Evolutionary conservation across 1,284 basidiomycete genomes (phyloP), one percentile per base, ranked within the genome.

Genomic region (Salmacisia buchloeana): DNA sequence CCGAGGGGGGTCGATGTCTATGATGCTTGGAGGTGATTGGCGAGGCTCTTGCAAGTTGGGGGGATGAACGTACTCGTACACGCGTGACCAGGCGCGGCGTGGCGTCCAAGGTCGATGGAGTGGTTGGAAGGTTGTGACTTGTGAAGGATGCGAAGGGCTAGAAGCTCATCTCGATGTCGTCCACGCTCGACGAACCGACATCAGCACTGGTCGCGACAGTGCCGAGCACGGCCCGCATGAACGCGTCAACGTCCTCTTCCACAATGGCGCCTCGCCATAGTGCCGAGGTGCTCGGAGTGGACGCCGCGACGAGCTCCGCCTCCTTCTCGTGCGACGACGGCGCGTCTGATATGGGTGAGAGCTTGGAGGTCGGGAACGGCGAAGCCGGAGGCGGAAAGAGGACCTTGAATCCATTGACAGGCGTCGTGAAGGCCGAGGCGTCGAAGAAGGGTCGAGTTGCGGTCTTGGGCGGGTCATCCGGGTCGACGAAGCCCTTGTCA

Each of bases 151-250:
- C n/a, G n/a, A n/a, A n/a, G n/a, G n/a, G n/a, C 34, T 31, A 54
- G 27, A 54, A 54, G 29, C 27, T 31, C 49, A 54, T 54, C 29
- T 54, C 49, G 13, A 54, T n/a, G 21, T 54, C 49, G 13, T 54
- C 49, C 18, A 54, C 29, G 27, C 49, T 33, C 2, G 46, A n/a
- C 4, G 6, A 21, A 5, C 39, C 39, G 13, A 27, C 29, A 33
- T 54, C 29, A 9, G 3, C 18, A 15, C 29, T n/a, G 9, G n/a
- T n/a, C n/a, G 15, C 49, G 27, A 3, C 13, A 15, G 31, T 2
- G 3, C 29, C 49, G 12, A 54, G 21, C 31, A 54, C 15, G 3
- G 27, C 49, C 15, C 27, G 18, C 49, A 54, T 54, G 25, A 54
- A 29, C 13, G 27, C 27, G 34, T 54, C 25, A n/a, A 1, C 6